These are phyloP conservation scores for Leucogyrophana mollusca DNA, from an alignment of 768 basidiomycete species.

Conservation along the genomic window DNA sequence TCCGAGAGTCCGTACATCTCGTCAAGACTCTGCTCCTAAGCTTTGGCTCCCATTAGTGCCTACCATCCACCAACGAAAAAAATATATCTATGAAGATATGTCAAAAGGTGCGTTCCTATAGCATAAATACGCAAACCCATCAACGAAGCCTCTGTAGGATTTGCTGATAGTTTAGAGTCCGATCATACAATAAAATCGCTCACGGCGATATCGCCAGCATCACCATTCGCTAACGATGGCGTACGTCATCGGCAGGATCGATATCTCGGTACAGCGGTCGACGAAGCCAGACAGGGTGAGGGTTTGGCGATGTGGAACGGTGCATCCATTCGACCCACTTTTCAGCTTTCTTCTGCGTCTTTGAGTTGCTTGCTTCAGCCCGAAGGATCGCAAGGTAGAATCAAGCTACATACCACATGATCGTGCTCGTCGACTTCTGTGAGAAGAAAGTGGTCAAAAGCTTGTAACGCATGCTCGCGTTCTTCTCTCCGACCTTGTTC, in stretches of 20 bases:
- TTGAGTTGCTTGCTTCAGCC: conserved; percentile 9
- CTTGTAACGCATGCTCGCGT: conserved; percentile 50
- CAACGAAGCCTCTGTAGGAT: no score
- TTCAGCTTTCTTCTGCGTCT: conserved; percentile 22
- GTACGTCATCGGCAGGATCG: conserved; percentile 2
- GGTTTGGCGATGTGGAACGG: conserved; percentile 8
- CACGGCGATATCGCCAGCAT: not conserved
- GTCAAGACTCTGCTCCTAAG: no score
- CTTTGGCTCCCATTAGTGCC: no score
- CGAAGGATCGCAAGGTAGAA: not conserved
- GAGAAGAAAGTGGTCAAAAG: conserved; percentile 56
- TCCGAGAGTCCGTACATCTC: no score
- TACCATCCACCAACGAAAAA: no score
- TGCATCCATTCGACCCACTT: conserved; percentile 29
- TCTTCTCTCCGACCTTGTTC: conserved; percentile 46
- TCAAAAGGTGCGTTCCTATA: no score
- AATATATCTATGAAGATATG: no score
- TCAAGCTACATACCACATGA: conserved; percentile 20
- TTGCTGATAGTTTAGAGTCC: no score
- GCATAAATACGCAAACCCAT: no score
- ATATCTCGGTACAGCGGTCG: conserved; percentile 12
- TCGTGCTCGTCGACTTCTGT: conserved; percentile 37
- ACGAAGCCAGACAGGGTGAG: conserved; percentile 17
- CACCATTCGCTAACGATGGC: not conserved
- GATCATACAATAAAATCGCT: no score